A percentile compares a stretch with the other conserved stretches of the same genome.
These are phyloP conservation scores for Rubia tinctorum DNA, from an alignment of 305 asterid genomes.

Conservation along the genomic window DNA sequence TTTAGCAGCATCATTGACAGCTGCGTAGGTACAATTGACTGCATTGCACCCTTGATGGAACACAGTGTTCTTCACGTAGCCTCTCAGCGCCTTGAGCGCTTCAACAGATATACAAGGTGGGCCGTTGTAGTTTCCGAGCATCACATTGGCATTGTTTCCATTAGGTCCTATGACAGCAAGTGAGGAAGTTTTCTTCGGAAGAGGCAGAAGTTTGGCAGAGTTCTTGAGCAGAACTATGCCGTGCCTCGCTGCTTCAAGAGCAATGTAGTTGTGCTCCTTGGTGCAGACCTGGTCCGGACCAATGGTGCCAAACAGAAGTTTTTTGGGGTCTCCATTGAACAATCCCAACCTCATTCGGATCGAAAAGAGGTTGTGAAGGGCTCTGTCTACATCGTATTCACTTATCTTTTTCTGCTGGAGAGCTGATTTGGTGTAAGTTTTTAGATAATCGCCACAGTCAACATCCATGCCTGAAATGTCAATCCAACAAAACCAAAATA, in stretches of 20 bases:
- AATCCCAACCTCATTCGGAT: constrained; percentile 81
- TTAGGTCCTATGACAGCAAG: constrained; percentile 89
- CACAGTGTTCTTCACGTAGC: constrained; percentile 15
- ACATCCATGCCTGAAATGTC: constrained; percentile 67
- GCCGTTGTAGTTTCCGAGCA: constrained; percentile 84
- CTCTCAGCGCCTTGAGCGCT: constrained; percentile 12
- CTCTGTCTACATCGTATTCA: constrained; percentile 49
- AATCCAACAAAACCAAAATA: not conserved
- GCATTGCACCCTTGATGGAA: constrained; percentile 47
- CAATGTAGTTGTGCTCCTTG: constrained; percentile 47
- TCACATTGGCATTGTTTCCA: constrained; percentile 55
- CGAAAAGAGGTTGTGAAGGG: constrained; percentile 64
- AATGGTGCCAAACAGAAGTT: constrained; percentile 56
- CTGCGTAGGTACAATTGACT: constrained; percentile 44
- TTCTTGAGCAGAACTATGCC: constrained; percentile 88
- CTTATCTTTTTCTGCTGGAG: constrained; percentile 50
- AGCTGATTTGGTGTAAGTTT: constrained; percentile 47
- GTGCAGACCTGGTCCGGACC: constrained; percentile 89
- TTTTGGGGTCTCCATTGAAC: constrained; percentile 80
- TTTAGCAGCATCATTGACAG: constrained; percentile 34
- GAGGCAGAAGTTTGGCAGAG: constrained; percentile 53
- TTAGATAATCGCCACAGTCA: constrained; percentile 63
- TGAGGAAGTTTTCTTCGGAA: constrained; percentile 47
- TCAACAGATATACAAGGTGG: constrained; percentile 19
- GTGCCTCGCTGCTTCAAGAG: constrained; percentile 75